Conservation (phyloP, 768 basidiomycete species). For the Lactarius quietus region DNA sequence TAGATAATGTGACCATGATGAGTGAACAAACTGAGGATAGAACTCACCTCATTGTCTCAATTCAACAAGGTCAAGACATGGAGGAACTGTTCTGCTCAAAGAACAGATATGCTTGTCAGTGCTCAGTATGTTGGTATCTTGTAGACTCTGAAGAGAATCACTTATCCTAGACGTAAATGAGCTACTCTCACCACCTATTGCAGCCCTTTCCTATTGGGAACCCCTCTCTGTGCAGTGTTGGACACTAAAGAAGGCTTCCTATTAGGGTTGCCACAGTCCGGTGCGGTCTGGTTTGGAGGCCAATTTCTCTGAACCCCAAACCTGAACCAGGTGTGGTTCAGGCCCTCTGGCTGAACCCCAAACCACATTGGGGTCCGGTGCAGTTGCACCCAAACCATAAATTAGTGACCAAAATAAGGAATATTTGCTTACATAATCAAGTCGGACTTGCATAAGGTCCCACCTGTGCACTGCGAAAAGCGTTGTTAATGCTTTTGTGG, state of each 20-base stretch:
- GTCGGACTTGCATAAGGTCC: too few relatives aligned
- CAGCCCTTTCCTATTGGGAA: constrained; percentile 30
- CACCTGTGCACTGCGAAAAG: too few relatives aligned
- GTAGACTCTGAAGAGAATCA: constrained; percentile 12
- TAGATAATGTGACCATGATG: constrained; percentile 10
- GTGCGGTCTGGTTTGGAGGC: too few relatives aligned
- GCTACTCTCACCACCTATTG: constrained; percentile 13
- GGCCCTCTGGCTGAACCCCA: too few relatives aligned
- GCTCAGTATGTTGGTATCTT: constrained; percentile 30
- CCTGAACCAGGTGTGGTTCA: too few relatives aligned
- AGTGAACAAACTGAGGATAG: constrained; percentile 6
- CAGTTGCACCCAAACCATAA: too few relatives aligned
- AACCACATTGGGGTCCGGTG: too few relatives aligned
- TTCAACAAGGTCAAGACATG: constrained; percentile 47
- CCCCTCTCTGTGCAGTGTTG: constrained; percentile 41
- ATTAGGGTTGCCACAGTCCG: too few relatives aligned
- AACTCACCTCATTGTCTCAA: constrained; percentile 46
- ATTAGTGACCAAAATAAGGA: too few relatives aligned
- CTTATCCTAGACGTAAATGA: constrained; percentile 16
- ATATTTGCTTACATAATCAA: too few relatives aligned
- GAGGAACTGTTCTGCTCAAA: constrained; percentile 36
- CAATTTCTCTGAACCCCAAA: too few relatives aligned
- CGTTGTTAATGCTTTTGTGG: too few relatives aligned
- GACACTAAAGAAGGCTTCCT: constrained; percentile 54
- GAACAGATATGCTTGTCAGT: constrained; percentile 29